These are phyloP conservation scores for Arabidopsis thaliana DNA, from an alignment of 345 rosid species.

Conservation along the genomic window TAIR10.1 NC_003075.7:6316001-6316500, in stretches of 20 bases:
- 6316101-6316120: background rate
- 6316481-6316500: slow-evolving; percentile 92
- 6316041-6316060: slow-evolving; percentile 93
- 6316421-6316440: background rate
- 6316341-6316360: slow-evolving; percentile 92
- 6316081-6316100: background rate
- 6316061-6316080: slow-evolving; percentile 13
- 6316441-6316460: slow-evolving; percentile 30
- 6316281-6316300: slow-evolving; percentile 93
- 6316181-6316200: slow-evolving; percentile 96
- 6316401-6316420: background rate
- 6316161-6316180: slow-evolving; percentile 63
- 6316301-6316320: slow-evolving; percentile 74
- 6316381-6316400: slow-evolving; percentile 58
- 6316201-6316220: slow-evolving; percentile 92
- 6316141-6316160: slow-evolving; percentile 17
- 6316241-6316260: slow-evolving; percentile 82
- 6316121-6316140: slow-evolving; percentile 4
- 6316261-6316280: slow-evolving; percentile 96
- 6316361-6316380: slow-evolving; percentile 83
- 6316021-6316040: slow-evolving; percentile 99
- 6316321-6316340: slow-evolving; percentile 72
- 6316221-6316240: slow-evolving; percentile 97
- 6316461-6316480: slow-evolving; percentile 37
- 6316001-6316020: slow-evolving; percentile 97